Evolutionary conservation across 169 alveolate species (phyloP).

Genomic region (Eimeria maxima): DNA sequence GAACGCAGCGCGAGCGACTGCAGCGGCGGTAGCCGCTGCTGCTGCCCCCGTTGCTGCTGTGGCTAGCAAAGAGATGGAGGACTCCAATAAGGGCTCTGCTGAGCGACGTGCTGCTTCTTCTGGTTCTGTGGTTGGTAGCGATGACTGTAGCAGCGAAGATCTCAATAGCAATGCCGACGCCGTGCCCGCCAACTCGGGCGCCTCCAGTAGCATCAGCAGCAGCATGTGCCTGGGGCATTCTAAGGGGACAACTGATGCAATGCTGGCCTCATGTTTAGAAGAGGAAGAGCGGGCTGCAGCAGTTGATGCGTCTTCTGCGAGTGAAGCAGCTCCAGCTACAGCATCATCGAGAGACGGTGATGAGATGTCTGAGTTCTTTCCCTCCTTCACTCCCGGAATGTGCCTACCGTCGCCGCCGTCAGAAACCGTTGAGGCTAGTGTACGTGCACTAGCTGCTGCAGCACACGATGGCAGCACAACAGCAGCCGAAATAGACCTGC

Average conservation of each 20-base stretch:
- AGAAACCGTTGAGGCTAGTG: conserved; percentile 9
- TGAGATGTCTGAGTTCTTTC: conserved; percentile 31
- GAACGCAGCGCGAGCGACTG: conserved; percentile 4
- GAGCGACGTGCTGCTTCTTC: neutral
- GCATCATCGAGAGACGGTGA: conserved; percentile 11
- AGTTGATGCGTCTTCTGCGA: conserved; percentile 57
- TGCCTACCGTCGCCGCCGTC: conserved; percentile 1
- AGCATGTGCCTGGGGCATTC: neutral
- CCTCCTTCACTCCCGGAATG: conserved; percentile 51
- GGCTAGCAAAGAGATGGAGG: conserved; percentile 4
- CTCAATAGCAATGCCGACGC: neutral
- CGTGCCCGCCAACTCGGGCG: neutral
- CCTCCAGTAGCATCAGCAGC: conserved; percentile 15
- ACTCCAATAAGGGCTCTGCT: neutral
- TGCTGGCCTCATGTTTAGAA: neutral
- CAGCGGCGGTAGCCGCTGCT: conserved; percentile 28
- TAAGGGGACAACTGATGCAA: neutral
- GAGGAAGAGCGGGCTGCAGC: conserved; percentile 65
- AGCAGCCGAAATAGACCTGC: conserved; percentile 6
- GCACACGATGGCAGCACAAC: conserved; percentile 65
- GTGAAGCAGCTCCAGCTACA: conserved; percentile 63
- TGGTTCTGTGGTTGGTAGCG: neutral
- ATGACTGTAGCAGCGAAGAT: neutral
- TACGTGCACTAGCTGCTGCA: conserved; percentile 54
- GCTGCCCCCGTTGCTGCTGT: conserved; percentile 27